phyloP scores from a whole-genome alignment of 768 basidiomycete species.

The Collybia mongolica region DNA sequence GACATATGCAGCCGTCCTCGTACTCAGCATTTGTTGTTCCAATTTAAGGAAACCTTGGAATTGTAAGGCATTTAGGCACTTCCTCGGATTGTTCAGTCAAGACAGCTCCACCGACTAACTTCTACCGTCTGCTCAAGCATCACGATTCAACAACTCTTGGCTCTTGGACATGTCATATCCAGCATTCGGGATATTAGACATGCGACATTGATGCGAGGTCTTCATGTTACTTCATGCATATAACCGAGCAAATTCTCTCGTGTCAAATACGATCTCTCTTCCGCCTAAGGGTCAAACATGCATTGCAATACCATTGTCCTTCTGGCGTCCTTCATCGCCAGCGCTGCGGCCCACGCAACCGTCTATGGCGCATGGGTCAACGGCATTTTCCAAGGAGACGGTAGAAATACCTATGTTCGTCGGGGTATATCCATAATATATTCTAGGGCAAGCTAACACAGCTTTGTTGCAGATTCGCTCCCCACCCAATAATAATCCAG shows the following conservation, averaged over 20 bases:
- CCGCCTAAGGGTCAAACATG: slow-evolving; percentile 10
- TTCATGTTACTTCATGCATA: background rate
- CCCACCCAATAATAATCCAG: slow-evolving; percentile 33
- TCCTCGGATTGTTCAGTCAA: no score
- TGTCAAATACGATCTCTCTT: background rate
- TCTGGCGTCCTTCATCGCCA: slow-evolving; percentile 19
- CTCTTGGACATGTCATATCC: background rate
- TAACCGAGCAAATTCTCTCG: background rate
- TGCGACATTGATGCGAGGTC: slow-evolving; percentile 12
- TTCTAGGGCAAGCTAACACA: background rate
- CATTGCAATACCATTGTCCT: slow-evolving; percentile 17
- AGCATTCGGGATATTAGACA: background rate
- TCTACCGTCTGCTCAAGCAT: no score
- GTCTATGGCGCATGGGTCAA: slow-evolving; percentile 38
- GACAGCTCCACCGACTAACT: no score
- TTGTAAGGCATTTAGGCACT: no score
- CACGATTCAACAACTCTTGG: no score
- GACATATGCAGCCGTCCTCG: no score
- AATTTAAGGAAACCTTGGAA: no score
- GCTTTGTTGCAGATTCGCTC: slow-evolving; percentile 28
- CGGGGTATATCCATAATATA: background rate
- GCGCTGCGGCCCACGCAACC: slow-evolving; percentile 27
- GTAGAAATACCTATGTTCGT: slow-evolving; percentile 28
- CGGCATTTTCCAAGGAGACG: slow-evolving; percentile 33
- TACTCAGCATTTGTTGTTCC: no score